Conservation (phyloP, 176 grass and related monocot species). For the Chloris gayana region DNA sequence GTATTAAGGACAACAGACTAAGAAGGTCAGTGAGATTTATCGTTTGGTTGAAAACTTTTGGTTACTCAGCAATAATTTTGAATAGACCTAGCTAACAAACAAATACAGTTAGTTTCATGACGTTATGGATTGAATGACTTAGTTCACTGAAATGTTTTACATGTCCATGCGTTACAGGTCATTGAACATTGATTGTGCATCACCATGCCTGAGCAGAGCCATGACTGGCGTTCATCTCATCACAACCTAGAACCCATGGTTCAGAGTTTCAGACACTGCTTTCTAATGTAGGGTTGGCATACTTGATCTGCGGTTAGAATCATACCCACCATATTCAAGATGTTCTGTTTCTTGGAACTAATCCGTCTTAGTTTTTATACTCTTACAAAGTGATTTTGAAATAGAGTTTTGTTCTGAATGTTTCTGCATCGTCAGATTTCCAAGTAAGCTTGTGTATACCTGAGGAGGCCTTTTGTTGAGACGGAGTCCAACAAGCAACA, state of each 20-base stretch:
- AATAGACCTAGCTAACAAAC: not conserved
- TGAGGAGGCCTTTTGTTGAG: conserved; percentile 96
- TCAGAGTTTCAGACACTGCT: not conserved
- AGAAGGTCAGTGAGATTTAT: not conserved
- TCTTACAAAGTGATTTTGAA: not conserved
- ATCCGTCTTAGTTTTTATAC: not conserved
- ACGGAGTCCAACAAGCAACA: conserved; percentile 91
- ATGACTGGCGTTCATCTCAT: not conserved
- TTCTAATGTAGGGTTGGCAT: not conserved
- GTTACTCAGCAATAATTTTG: not conserved
- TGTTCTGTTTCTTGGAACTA: not conserved
- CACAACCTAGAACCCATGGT: not conserved
- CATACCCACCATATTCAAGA: not conserved
- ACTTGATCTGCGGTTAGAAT: not conserved
- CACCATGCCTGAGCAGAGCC: not conserved
- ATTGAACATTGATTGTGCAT: not conserved
- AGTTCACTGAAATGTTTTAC: not conserved
- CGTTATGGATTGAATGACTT: not conserved
- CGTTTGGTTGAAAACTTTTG: conserved; percentile 1
- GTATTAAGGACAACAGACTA: not conserved
- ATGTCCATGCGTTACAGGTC: not conserved
- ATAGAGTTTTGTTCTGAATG: not conserved
- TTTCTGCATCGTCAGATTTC: conserved; percentile 5
- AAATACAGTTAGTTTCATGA: not conserved
- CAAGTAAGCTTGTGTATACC: conserved; percentile 47